These are phyloP conservation scores for Monosporascus sp. DNA, from an alignment of 2,329 filamentous ascomycete species.

Conservation along the genomic window DNA sequence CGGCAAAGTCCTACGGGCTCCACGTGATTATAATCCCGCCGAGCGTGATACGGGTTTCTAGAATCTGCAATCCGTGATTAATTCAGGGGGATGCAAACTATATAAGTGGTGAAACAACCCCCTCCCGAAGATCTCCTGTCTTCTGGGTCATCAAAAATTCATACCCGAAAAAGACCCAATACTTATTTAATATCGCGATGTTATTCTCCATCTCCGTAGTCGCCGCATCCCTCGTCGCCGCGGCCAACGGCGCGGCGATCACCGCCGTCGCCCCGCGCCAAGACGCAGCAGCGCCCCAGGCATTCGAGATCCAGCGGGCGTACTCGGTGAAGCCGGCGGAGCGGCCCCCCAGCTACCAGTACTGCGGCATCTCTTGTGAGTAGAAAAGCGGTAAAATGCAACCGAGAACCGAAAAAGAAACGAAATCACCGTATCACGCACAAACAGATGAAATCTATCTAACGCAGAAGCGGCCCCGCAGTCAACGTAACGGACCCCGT, in stretches of 20 bases:
- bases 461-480: neutral
- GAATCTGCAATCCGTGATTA: too few relatives aligned
- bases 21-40: too few relatives aligned
- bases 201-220: neutral
- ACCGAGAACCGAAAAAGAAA: neutral
- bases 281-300: neutral
- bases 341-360: neutral
- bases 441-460: neutral
- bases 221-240: neutral
- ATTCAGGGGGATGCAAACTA: too few relatives aligned
- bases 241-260: neutral
- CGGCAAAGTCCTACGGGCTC: too few relatives aligned
- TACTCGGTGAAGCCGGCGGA: neutral
- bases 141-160: too few relatives aligned
- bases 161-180: too few relatives aligned
- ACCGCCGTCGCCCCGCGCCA: neutral
- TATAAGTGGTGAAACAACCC: too few relatives aligned
- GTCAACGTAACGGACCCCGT: neutral
- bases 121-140: too few relatives aligned
- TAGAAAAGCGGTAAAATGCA: neutral
- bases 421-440: neutral
- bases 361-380: neutral
- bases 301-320: neutral
- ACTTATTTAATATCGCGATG: neutral
- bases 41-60: too few relatives aligned